A percentile compares a stretch with the other conserved stretches of the same genome.
These are phyloP conservation scores for Neurospora crassa DNA, from an alignment of 2,329 filamentous ascomycete genomes.

Conservation along the genomic window DNA sequence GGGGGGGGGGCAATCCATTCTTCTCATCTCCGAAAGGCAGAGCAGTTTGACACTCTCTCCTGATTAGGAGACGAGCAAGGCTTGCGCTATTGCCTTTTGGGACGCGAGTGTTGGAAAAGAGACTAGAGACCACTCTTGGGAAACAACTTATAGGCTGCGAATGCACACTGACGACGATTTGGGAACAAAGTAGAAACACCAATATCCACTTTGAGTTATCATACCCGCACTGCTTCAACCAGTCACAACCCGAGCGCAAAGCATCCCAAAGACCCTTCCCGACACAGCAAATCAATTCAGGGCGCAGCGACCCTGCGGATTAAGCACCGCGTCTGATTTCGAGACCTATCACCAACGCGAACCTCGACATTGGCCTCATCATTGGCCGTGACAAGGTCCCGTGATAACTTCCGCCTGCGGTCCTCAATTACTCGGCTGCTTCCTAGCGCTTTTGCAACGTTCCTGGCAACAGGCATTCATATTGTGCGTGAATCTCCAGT, in stretches of 20 bases:
- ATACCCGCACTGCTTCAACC: conserved; percentile 16
- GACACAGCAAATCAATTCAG: conserved; percentile 41
- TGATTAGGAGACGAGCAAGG: not conserved
- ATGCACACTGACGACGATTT: conserved; percentile 10
- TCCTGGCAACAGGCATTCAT: conserved; percentile 2
- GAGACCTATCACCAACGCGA: conserved; percentile 44
- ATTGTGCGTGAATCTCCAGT: not conserved
- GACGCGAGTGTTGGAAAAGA: conserved; percentile 5
- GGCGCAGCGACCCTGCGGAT: conserved; percentile 29
- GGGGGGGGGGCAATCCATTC: not conserved
- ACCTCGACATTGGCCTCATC: conserved; percentile 28
- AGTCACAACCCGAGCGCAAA: conserved; percentile 23
- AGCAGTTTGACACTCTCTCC: not conserved
- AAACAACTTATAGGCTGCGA: conserved; percentile 15
- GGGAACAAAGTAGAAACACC: conserved; percentile 6
- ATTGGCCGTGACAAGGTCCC: conserved; percentile 43
- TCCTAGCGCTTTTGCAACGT: conserved; percentile 24
- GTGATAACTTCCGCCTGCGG: conserved; percentile 40
- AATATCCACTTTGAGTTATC: conserved; percentile 12
- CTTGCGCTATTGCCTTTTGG: not conserved
- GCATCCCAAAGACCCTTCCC: conserved; percentile 3
- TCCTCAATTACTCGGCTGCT: conserved; percentile 25
- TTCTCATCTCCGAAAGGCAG: not conserved
- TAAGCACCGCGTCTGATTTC: conserved; percentile 24
- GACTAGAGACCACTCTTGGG: conserved; percentile 1